A percentile compares a stretch with the other conserved stretches of the same genome.
Conservation (phyloP, 1,139 yeast genomes). For the Pichia terricola region DNA sequence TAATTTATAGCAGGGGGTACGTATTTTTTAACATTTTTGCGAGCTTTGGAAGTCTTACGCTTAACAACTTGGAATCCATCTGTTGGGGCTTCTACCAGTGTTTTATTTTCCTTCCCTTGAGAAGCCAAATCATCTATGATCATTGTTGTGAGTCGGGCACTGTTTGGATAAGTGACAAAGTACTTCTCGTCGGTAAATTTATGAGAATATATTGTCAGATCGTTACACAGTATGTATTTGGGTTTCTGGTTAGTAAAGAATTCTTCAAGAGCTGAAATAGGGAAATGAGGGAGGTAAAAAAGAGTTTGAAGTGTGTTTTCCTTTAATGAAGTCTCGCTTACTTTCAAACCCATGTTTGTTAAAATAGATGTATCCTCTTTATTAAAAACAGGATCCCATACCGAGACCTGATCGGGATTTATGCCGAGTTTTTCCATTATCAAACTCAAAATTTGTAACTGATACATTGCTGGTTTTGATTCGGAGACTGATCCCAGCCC, state of each 20-base stretch:
- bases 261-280: constrained; percentile 33
- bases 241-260: constrained; percentile 29
- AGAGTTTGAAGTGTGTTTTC: constrained; percentile 3
- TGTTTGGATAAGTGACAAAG: constrained; percentile 28
- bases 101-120: no score
- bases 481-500: constrained; percentile 24
- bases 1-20: constrained; percentile 30
- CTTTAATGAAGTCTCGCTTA: constrained; percentile 18
- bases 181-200: constrained; percentile 32
- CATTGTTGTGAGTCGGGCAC: constrained; percentile 26
- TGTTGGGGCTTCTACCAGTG: no score
- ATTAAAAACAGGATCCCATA: constrained; percentile 42
- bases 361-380: constrained; percentile 29
- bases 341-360: constrained; percentile 15
- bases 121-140: not conserved
- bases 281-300: constrained; percentile 47
- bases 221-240: constrained; percentile 34
- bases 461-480: constrained; percentile 21
- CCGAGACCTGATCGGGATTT: constrained; percentile 20
- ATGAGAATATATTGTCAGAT: constrained; percentile 36
- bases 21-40: constrained; percentile 22
- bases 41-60: constrained; percentile 18
- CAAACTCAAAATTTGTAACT: constrained; percentile 18
- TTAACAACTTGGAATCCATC: constrained; percentile 28
- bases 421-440: constrained; percentile 8